Conservation (phyloP, 164 flowering plant genomes). For the Vitis amurensis region DNA sequence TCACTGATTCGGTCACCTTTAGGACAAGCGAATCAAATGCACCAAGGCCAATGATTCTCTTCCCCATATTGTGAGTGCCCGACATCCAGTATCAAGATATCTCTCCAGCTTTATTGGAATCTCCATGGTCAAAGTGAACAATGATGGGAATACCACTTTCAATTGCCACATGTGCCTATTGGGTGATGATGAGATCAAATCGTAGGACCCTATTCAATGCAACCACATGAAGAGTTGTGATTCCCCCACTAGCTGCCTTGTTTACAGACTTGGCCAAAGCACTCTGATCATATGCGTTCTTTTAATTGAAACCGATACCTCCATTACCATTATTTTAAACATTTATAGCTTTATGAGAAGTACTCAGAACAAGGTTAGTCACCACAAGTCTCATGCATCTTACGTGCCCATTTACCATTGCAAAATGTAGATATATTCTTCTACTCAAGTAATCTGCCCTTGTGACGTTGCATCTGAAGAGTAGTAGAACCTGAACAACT, state of each 20-base stretch:
- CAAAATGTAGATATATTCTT: slow-evolving; percentile 91
- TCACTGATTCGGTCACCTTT: too few species aligned
- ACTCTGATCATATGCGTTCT: slow-evolving; percentile 56
- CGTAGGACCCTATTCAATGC: slow-evolving; percentile 98
- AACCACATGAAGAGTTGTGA: slow-evolving; percentile 92
- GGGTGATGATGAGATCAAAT: slow-evolving; percentile 84
- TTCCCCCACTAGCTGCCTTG: slow-evolving; percentile 56
- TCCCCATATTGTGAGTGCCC: too few species aligned
- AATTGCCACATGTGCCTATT: slow-evolving; percentile 81
- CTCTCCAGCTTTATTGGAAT: too few species aligned
- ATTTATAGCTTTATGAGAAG: slow-evolving; percentile 49
- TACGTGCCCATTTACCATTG: slow-evolving; percentile 85
- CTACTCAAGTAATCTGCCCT: slow-evolving; percentile 93
- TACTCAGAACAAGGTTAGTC: slow-evolving; percentile 84
- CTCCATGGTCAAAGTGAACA: too few species aligned
- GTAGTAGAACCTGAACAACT: slow-evolving; percentile 85
- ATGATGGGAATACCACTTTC: slow-evolving; percentile 61
- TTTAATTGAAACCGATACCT: slow-evolving; percentile 36
- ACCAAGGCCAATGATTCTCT: too few species aligned
- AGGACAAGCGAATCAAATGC: too few species aligned
- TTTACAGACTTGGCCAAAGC: slow-evolving; percentile 59
- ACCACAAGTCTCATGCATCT: slow-evolving; percentile 88
- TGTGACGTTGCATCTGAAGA: slow-evolving; percentile 80
- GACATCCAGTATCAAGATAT: too few species aligned
- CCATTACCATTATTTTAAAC: slow-evolving; percentile 31